Evolutionary conservation across 1,284 basidiomycete genomes (phyloP).

Genomic region (Meripilus lineatus): DNA sequence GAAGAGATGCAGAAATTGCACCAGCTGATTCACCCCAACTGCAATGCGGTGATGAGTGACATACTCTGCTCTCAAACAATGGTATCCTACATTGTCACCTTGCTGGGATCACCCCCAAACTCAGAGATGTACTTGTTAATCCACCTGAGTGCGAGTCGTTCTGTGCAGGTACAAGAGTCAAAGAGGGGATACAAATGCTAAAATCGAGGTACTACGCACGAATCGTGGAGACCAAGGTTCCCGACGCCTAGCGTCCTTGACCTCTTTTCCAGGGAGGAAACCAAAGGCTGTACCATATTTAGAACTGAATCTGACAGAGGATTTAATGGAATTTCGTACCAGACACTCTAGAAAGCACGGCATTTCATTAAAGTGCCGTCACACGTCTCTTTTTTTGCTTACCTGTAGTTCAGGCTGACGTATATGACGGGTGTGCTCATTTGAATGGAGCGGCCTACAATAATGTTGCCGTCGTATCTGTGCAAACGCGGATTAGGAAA

Average conservation of each 20-base stretch:
- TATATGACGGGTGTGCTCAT: conserved; percentile 19
- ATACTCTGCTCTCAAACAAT: background rate
- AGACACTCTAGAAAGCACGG: background rate
- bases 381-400: background rate
- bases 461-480: conserved; percentile 1
- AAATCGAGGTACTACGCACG: conserved; percentile 20
- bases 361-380: background rate
- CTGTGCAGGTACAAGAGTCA: conserved; percentile 7
- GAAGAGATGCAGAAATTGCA: conserved; percentile 24
- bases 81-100: conserved; percentile 23
- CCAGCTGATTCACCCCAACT: conserved; percentile 39
- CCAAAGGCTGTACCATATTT: conserved; percentile 22
- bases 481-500: background rate
- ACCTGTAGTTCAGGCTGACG: conserved; percentile 19
- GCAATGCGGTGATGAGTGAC: background rate
- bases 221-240: conserved; percentile 33
- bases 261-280: conserved; percentile 30
- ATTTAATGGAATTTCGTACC: background rate
- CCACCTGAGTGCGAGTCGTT: conserved; percentile 33
- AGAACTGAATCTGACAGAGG: background rate
- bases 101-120: conserved; percentile 37
- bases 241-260: conserved; percentile 28
- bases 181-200: background rate
- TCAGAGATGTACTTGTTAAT: conserved; percentile 34
- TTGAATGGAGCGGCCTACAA: conserved; percentile 11